Base-by-base conservation (phyloP, 768 basidiomycete species). In the Pisolithus marmoratus region DNA sequence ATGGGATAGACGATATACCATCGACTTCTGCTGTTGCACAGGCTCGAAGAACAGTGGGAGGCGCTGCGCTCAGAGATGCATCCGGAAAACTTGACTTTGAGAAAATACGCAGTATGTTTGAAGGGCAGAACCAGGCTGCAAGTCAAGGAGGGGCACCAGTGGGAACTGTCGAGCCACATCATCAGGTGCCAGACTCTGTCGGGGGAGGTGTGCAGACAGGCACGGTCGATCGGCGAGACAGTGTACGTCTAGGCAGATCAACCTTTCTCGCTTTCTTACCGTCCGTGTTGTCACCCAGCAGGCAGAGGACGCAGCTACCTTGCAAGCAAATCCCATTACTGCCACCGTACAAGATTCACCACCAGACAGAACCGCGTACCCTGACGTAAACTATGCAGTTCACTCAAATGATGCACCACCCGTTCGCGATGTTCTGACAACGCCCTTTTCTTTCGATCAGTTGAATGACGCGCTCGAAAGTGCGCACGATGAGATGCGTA, bases 21-120 rank as follows among this genome's bases (percentile, higher is more conserved):
- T 9, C 27, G 27, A 7, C 7, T 27, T 7, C 27, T 2, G 2
- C 27, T n/a, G 41, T 24, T 3, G 22, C 42, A 15, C 41, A 17
- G 9, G n/a, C 48, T 20, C 50, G 41, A 23, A 15, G 47, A 19
- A 55, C 53, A 19, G 27, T 51, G 4, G 50, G 53, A 1, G 34
- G 34, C 43, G 1, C 40, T 38, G 36, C 53, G 7, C 44, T 69
- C 45, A 53, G 67, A 48, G 34, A 34, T 12, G 34, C 11, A 34
- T 15, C 34, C 1, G 66, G 66, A 24, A 69, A 54, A 58, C 56
- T 67, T 12, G 67, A 69, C 22, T 34, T 34, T 34, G 34, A 34
- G 34, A 34, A 15, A 14, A 34, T 34, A 34, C 15, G 34, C 14
- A 34, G 14, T 34, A 34, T 15, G 34, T 34, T 34, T 15, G 34